Percentiles rank a stretch among this genome's conserved stretches.
These are phyloP conservation scores for Teunomyces stri DNA, from an alignment of 805 yeast genomes.

Conservation along the genomic window DNA sequence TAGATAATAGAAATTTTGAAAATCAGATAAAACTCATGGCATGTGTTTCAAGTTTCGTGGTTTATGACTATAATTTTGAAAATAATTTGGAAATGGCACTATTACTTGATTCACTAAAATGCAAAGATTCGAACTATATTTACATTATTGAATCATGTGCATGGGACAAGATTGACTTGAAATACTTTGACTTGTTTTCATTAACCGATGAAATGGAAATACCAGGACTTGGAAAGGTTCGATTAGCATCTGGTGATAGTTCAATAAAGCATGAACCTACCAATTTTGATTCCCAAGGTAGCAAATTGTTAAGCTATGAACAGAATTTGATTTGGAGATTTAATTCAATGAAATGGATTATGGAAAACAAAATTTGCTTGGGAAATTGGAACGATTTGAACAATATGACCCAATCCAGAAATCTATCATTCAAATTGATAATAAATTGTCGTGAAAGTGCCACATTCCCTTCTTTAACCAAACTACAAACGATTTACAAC, in stretches of 20 bases:
- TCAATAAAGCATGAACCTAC: neutral
- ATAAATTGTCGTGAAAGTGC: conserved; percentile 22
- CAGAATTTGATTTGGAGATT: conserved; percentile 35
- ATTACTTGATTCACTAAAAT: conserved; percentile 18
- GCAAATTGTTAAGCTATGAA: conserved; percentile 27
- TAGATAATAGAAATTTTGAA: conserved; percentile 31
- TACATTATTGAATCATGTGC: conserved; percentile 18
- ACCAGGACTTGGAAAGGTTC: neutral
- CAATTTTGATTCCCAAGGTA: conserved; percentile 3
- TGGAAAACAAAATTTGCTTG: conserved; percentile 24
- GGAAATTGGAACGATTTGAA: conserved; percentile 33
- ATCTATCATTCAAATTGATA: conserved; percentile 14
- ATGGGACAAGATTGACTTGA: conserved; percentile 6
- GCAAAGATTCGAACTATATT: conserved; percentile 9
- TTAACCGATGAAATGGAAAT: neutral
- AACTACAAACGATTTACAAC: conserved; percentile 9
- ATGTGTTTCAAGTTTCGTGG: conserved; percentile 28
- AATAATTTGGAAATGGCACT: conserved; percentile 9
- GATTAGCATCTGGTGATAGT: neutral
- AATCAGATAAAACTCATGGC: conserved; percentile 31
- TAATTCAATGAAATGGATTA: conserved; percentile 28
- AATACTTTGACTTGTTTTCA: conserved; percentile 3
- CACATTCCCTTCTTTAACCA: conserved; percentile 13
- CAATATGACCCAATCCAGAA: conserved; percentile 10
- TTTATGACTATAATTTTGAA: conserved; percentile 25